Evolutionary conservation across 306 rosid species (phyloP).

Genomic region (Dryas octopetala): DNA sequence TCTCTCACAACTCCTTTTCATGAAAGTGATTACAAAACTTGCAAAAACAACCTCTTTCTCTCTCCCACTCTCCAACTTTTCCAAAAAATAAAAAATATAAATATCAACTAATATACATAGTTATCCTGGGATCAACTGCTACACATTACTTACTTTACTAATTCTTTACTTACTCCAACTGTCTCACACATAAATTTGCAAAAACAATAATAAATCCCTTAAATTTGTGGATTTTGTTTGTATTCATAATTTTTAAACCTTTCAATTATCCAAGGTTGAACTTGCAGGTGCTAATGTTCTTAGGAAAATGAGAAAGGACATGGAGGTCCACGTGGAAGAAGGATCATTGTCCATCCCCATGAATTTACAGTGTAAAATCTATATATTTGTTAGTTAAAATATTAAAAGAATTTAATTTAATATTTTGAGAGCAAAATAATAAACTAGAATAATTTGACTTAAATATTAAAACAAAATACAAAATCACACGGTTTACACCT

Average conservation of each 20-base stretch:
- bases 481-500: no score
- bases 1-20: conserved; percentile 52
- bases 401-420: no score
- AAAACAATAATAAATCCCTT: not conserved
- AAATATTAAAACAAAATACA: no score
- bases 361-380: conserved; percentile 31
- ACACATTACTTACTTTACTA: conserved; percentile 11
- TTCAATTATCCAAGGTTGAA: conserved; percentile 43
- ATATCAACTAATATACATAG: not conserved
- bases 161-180: not conserved
- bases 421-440: no score
- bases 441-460: no score
- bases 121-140: conserved; percentile 21
- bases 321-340: conserved; percentile 67
- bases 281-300: conserved; percentile 50
- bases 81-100: not conserved
- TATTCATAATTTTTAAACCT: conserved; percentile 26
- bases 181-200: conserved; percentile 3
- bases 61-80: conserved; percentile 16
- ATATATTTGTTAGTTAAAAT: no score
- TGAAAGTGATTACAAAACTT: conserved; percentile 53
- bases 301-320: conserved; percentile 44
- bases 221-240: conserved; percentile 36
- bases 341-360: conserved; percentile 65
- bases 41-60: conserved; percentile 26